Evolutionary conservation across 1,284 basidiomycete species (phyloP), one percentile per base, ranked within the genome.

Genomic region (Trichosporon inkin): DNA sequence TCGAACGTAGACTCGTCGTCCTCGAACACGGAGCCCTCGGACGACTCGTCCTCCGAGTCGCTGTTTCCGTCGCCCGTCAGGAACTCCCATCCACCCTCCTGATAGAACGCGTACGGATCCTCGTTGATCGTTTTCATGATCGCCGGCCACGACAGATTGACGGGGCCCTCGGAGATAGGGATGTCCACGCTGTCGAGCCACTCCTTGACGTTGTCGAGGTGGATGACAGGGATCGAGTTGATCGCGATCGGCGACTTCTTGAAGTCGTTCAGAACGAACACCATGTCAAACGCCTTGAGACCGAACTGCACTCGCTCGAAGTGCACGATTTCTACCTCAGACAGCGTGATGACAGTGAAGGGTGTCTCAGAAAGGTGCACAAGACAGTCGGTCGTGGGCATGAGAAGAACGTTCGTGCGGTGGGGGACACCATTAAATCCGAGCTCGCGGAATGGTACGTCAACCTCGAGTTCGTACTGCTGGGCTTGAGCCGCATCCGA

Each of bases 151-250:
- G 97, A 96, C 78, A 98, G 81, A 79, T 99, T 99, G 80, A 99
- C 92, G 1, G 92, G 92, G 10, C 95, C 91, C 79, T 98, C 96
- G 49, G 90, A 91, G 78, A 97, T 86, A 14, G 94, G 88, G 60
- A 99, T 95, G 76, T 99, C 96, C 58, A 96, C 93, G 11, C 72
- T 94, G 89, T 99, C 94, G 28, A 99, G 84, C 95, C 94, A 99
- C 74, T 95, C 92, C 79, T 96, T 96, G 62, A 97, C 92, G 69
- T 93, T 92, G 72, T 98, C 94, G 64, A 97, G 84, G 68, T 92
- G 88, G 0, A 85, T 80, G 60, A 85, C 90, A n/a, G 90, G 91
- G 66, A 98, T 94, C 1, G 92, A 92, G 76, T 97, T 97, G 80
- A 97, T 91, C 69, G 96, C 93, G 17, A 97, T 82, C 0, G 94